Evolutionary conservation across 768 basidiomycete genomes (phyloP).

Genomic region (Punctularia strigosozonata): DNA sequence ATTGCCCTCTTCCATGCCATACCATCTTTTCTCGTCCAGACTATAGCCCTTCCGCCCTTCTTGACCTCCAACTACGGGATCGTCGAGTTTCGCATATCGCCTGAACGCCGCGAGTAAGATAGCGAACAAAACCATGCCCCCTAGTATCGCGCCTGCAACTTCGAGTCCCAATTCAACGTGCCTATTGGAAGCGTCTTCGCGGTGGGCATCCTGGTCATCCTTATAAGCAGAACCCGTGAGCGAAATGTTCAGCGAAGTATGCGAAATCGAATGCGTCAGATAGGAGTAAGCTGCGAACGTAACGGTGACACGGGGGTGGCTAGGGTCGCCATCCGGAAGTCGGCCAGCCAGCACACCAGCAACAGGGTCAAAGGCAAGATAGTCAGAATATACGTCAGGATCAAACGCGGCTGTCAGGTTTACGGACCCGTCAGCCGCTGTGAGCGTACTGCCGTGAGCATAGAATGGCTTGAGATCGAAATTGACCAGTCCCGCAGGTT

Average conservation of each 20-base stretch:
- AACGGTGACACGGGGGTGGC: conserved; percentile 29
- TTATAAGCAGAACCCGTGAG: conserved; percentile 26
- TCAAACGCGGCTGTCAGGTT: conserved; percentile 43
- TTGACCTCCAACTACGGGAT: conserved; percentile 48
- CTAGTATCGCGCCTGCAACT: conserved; percentile 51
- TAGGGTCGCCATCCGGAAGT: conserved; percentile 34
- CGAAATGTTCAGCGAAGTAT: conserved; percentile 42
- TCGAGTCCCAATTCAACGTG: conserved; percentile 46
- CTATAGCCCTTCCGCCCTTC: conserved; percentile 47
- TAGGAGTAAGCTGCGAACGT: conserved; percentile 61
- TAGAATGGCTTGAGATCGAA: conserved; percentile 48
- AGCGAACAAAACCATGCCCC: conserved; percentile 43
- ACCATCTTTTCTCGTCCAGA: conserved; percentile 59
- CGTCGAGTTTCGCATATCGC: conserved; percentile 43
- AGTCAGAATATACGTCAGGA: conserved; percentile 34
- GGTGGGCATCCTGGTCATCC: conserved; percentile 19
- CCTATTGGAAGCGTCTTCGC: conserved; percentile 28
- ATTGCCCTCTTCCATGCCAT: conserved; percentile 32
- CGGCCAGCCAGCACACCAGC: conserved; percentile 40
- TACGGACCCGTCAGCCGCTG: conserved; percentile 33
- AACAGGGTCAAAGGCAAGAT: conserved; percentile 39
- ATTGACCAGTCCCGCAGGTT: conserved; percentile 35
- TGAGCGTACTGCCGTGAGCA: conserved; percentile 32
- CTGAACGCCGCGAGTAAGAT: conserved; percentile 44
- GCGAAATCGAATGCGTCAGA: conserved; percentile 60